Base-by-base conservation (phyloP, 805 yeast species). In the Dipodascus albidus region DNA sequence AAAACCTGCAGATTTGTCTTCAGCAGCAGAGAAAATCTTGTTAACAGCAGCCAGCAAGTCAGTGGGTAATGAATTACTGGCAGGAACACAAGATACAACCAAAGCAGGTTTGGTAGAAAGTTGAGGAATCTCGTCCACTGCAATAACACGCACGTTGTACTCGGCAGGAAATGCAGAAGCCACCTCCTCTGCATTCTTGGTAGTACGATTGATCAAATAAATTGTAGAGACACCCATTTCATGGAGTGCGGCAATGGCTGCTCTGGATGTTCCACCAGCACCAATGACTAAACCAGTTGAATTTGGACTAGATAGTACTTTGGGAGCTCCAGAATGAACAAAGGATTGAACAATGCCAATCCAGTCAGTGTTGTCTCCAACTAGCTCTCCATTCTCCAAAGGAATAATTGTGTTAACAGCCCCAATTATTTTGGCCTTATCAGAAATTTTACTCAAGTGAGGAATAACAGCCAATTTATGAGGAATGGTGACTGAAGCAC, bases 201-300 rank as follows among this genome's bases (percentile, higher is more conserved):
- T 66, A 1, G 96, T 88, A 67, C 98, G 81, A 72, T 90, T 91
- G 55, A 87, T 65, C 73, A 91, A 74, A 71, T 81, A 88, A 55
- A 91, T 86, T 60, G 74, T 80, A 21, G 70, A 60, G 67, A 95
- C 87, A 1, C 96, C 96, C 73, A 91, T 70, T 56, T 79, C 64
- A 64, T 81, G 78, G 59, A 93, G 74, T 1, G 99, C 97, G 67
- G 79, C 89, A 15, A 87, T 80, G 0, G 97, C 98, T 47, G 99
- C 96, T 63, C 96, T 78, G 0, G 96, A 83, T 23, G 99, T 90
- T 48, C 99, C 99, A 47, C 99, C 99, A 20, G 96, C 96, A 51
- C 99, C 99, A 58, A 93, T 74, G 48, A 93, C 85, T 55, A 90
- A 70, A 31, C 96, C 97, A 60, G 63, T 21, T 64, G 66, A 54